Base-by-base conservation (phyloP, 2,329 filamentous ascomycete genomes). In the Aspergillus sp. region DNA sequence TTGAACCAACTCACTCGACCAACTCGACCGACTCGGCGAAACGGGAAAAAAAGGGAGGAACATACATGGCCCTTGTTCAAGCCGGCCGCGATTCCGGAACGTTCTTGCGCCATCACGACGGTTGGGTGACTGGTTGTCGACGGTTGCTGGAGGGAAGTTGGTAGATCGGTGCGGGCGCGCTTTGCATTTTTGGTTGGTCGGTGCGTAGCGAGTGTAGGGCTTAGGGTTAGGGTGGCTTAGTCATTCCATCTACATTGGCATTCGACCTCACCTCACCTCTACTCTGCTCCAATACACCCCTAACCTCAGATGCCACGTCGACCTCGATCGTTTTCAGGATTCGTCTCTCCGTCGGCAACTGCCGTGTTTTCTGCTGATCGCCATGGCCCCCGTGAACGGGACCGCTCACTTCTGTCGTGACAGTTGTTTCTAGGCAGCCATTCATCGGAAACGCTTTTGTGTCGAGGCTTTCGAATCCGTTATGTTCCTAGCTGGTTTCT, bases 21-120 rank as follows among this genome's bases (percentile, higher is more conserved):
- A 24, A 24, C 13, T 30, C 28, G 14, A 31, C 29, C 34, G 34
- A 36, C 29, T 29, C 31, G 34, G 35, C 24, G 31, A 32, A 15
- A 33, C 26, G 31, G 22, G 29, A 35, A 24, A 40, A 35, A 34
- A 25, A 33, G 26, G 34, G 32, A 32, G 42, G 25, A 41, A 78
- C 75, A 60, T 77, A 80, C 76, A 62, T 78, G 74, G 61, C 76
- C 76, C 56, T 68, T 68, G 66, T 80, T 80, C 55, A 77, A 61
- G 58, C 76, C 76, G 57, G 72, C 60, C 61, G 69, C 65, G 58
- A 80, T 64, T 55, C 67, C 67, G 57, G 63, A 61, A 48, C 63
- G 62, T 61, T 69, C 64, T 52, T 65, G 64, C 44, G 65, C 64
- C 67, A 69, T 69, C 53, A 58, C 61, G 59, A 60, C 49, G 49